Evolutionary conservation across 371 early-diverging fungal genomes (phyloP).

Genomic region (Encephalitozoon cuniculi): DNA sequence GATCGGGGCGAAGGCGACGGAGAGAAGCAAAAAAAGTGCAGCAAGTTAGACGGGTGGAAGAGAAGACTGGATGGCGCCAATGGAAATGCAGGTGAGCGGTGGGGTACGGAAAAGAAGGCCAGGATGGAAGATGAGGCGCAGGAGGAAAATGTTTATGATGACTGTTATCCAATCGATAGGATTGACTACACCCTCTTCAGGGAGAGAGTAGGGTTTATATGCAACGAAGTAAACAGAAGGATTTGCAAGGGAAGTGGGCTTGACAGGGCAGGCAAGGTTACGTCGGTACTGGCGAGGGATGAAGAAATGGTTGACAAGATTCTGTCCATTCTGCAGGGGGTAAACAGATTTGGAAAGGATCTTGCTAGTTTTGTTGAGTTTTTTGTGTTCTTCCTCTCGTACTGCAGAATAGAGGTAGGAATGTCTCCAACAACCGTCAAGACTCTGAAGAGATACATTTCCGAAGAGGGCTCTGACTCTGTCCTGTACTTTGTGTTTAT

Average conservation of each 20-base stretch:
- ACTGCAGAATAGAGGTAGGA: neutral
- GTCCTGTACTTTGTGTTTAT: neutral
- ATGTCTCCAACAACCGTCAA: neutral
- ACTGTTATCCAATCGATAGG: neutral
- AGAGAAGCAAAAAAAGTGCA: neutral
- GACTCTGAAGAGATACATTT: neutral
- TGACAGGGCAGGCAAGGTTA: neutral
- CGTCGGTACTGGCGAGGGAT: neutral
- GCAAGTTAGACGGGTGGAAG: no score
- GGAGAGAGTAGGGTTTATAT: neutral
- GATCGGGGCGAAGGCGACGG: neutral
- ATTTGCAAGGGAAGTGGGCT: neutral
- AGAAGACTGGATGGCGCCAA: neutral
- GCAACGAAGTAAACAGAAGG: slow-evolving; percentile 3
- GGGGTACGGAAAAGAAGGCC: neutral
- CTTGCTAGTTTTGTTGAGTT: neutral
- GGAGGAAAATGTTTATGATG: neutral
- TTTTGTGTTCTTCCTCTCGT: neutral
- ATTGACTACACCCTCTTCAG: neutral
- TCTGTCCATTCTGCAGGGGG: neutral
- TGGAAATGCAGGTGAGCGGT: no score
- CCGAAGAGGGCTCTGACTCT: neutral
- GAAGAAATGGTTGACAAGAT: neutral
- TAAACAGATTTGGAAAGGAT: neutral
- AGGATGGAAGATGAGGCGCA: neutral